These are phyloP conservation scores for Cytospora leucostoma DNA, from an alignment of 2,329 filamentous ascomycete genomes.

Conservation along the genomic window DNA sequence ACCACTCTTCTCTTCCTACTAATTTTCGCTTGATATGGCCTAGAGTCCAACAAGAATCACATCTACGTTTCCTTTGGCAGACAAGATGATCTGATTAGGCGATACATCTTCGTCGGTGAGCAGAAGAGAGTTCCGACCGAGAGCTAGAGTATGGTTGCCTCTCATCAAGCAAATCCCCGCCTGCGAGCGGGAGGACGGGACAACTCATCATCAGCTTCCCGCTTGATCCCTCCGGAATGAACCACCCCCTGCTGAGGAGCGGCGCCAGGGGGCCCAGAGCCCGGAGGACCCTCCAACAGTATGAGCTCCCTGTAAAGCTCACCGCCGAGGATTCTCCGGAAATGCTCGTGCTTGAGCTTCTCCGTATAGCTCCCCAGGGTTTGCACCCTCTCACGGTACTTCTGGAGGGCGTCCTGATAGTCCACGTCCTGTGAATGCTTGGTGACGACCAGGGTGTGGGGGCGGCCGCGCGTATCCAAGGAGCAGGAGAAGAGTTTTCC, in stretches of 20 bases:
- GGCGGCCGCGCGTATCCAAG: neutral
- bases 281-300: neutral
- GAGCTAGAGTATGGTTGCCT: too few relatives aligned
- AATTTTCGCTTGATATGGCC: too few relatives aligned
- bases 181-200: slow-evolving; percentile 33
- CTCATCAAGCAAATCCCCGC: too few relatives aligned
- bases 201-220: slow-evolving; percentile 37
- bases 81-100: too few relatives aligned
- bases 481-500: neutral
- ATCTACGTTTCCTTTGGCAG: too few relatives aligned
- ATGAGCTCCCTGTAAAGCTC: slow-evolving; percentile 1
- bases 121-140: too few relatives aligned
- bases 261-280: too few relatives aligned
- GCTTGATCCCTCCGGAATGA: neutral
- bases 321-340: slow-evolving; percentile 5
- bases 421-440: neutral
- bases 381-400: neutral
- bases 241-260: neutral
- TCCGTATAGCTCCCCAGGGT: neutral
- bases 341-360: neutral
- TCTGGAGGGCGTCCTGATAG: fast-evolving
- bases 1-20: too few relatives aligned
- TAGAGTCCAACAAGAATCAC: too few relatives aligned
- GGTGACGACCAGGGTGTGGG: neutral
- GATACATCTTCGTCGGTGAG: too few relatives aligned